These are phyloP conservation scores for Termitomyces sp. DNA, from an alignment of 768 basidiomycete genomes.

Conservation along the genomic window DNA sequence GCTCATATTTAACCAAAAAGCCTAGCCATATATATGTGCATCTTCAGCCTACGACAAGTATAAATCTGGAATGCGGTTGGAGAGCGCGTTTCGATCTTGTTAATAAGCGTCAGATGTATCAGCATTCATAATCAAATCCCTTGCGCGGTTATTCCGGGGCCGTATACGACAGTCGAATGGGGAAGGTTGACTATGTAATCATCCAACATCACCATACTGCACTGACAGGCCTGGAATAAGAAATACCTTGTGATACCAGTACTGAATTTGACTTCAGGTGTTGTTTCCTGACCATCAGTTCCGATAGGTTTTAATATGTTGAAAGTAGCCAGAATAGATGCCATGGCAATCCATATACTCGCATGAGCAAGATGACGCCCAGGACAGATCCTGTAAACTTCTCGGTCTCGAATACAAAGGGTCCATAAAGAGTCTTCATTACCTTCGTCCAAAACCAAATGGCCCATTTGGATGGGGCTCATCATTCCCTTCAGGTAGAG, in stretches of 20 bases:
- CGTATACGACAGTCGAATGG: not conserved
- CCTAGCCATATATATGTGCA: not conserved
- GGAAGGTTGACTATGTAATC: not conserved
- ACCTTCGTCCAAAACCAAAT: slow-evolving; percentile 3
- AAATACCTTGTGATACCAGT: not conserved
- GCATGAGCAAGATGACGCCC: not conserved
- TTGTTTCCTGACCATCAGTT: not conserved
- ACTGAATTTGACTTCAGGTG: not conserved
- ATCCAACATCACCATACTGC: not conserved
- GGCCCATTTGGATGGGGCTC: not conserved
- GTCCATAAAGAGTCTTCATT: not conserved
- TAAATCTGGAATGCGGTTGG: not conserved
- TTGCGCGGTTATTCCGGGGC: not conserved
- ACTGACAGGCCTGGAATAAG: not conserved
- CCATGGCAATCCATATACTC: not conserved
- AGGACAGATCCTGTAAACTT: not conserved
- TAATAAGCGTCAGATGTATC: not conserved
- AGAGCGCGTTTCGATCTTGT: not conserved
- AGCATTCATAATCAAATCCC: not conserved
- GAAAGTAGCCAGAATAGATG: not conserved
- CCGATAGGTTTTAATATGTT: not conserved
- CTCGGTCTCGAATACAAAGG: not conserved
- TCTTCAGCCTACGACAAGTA: not conserved
- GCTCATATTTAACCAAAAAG: no score
- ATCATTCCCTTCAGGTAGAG: not conserved